Base-by-base conservation (phyloP, 306 rosid genomes). In the Comarum palustre region DNA sequence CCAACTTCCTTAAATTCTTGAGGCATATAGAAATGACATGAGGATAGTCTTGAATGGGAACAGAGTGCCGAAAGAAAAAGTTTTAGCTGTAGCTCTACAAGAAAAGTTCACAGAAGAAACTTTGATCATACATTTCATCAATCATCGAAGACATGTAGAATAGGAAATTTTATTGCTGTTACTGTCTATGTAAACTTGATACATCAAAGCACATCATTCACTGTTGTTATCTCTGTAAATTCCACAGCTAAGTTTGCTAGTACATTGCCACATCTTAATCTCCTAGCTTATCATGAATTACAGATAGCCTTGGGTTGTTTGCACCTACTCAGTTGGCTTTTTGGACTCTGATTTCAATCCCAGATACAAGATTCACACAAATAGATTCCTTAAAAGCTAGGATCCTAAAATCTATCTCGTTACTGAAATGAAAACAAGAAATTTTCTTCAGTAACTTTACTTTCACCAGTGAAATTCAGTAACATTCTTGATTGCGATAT, bases 11-110 rank as follows among this genome's bases (percentile, higher is more conserved):
- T 16, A 78, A 60, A 47, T 55, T 51, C 78, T 69, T 27, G 65
- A 77, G 73, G 66, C 72, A 69, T 59, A 42, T 20, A 36, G 66
- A 51, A 75, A 73, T 61, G 72, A 50, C 42, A 79, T 68, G 14
- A 69, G 61, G 66, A 8, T 51, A 69, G 61, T 67, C 76, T 43
- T 29, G 15, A 41, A 45, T 25, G 17, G 66, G 64, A 77, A 66
- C 25, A 65, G 42, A 74, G 61, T 74, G 45, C 81, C 20, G 4
- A 64, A 80, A 14, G 63, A 58, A 42, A 57, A 68, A 60, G 39
- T 45, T 41, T 69, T 24, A 75, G 72, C 73, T 72, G 48, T 29
- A 67, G 50, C 20, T 69, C 63, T 76, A 69, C 68, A 75, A 74
- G 31, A 66, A 70, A 83, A 73, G 22, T n/a, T 32, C 68, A 43